Evolutionary conservation across 352 stramenopile genomes (phyloP).

Genomic region (Plasmopara viticola): DNA sequence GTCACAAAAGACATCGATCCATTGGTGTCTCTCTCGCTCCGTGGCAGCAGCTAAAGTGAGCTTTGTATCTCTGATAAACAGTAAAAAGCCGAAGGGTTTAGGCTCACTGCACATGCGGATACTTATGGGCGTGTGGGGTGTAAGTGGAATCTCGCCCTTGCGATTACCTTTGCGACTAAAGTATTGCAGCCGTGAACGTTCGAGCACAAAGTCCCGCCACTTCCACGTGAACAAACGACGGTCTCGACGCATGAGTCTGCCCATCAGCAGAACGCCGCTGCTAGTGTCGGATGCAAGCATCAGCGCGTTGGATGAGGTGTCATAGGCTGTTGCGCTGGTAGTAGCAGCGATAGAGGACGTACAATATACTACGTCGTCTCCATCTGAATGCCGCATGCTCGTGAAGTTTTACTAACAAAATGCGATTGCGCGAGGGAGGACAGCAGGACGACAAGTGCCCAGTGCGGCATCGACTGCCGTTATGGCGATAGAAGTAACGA

Average conservation of each 20-base stretch:
- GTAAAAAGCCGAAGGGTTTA: constrained; percentile 63
- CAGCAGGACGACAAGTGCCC: constrained; percentile 5
- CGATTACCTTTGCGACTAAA: constrained; percentile 68
- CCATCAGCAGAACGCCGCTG: constrained; percentile 41
- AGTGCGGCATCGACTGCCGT: constrained; percentile 1
- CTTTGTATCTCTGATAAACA: constrained; percentile 80
- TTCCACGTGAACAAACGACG: constrained; percentile 80
- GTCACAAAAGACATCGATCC: constrained; percentile 75
- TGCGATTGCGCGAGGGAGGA: constrained; percentile 1
- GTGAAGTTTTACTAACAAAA: constrained; percentile 9
- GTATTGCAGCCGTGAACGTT: constrained; percentile 64
- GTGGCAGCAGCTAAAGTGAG: constrained; percentile 65
- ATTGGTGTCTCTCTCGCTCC: constrained; percentile 62
- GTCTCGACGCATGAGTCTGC: constrained; percentile 71
- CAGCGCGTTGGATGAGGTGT: constrained; percentile 7
- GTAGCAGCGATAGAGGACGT: not conserved
- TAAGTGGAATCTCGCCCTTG: constrained; percentile 65
- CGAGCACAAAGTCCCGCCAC: constrained; percentile 73
- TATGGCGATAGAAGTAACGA: not conserved
- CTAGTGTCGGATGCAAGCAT: constrained; percentile 5
- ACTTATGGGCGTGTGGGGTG: constrained; percentile 57
- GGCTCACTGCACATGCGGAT: constrained; percentile 64
- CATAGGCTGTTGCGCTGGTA: constrained; percentile 2
- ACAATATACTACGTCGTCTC: constrained; percentile 5
- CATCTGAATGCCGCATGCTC: constrained; percentile 22